Percentiles rank a stretch among this genome's conserved stretches.
phyloP scores from a whole-genome alignment of 257 asterid genomes.

The Penstemon eatonii region DNA sequence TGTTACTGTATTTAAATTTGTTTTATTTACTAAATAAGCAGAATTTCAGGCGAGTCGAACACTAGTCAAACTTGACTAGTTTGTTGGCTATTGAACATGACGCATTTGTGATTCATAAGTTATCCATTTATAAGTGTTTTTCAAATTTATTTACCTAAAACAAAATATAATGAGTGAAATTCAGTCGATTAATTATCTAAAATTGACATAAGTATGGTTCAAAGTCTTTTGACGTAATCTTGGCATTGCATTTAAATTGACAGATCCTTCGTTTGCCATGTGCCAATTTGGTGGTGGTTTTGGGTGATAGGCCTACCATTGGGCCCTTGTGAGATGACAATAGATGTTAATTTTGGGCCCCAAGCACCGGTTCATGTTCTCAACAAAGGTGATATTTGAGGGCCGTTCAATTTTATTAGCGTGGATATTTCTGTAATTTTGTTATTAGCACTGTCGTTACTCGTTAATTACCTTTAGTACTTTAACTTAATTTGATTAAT shows the following conservation, averaged over 20 bases:
- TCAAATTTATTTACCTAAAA: no score
- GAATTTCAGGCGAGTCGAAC: no score
- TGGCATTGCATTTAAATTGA: no score
- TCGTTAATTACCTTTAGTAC: not conserved
- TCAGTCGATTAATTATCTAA: no score
- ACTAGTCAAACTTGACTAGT: no score
- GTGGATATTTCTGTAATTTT: not conserved
- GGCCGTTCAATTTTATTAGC: not conserved
- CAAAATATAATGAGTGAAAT: no score
- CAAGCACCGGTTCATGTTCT: constrained; percentile 18
- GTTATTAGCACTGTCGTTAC: not conserved
- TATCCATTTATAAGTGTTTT: not conserved
- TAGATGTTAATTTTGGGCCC: constrained; percentile 33
- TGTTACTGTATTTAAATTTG: no score
- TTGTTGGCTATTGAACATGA: not conserved
- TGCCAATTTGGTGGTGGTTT: constrained; percentile 31
- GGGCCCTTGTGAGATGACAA: constrained; percentile 33
- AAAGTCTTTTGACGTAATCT: not conserved
- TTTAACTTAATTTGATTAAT: not conserved
- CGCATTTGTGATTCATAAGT: not conserved
- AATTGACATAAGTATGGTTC: not conserved
- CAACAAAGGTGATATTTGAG: constrained; percentile 1
- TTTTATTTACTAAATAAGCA: no score
- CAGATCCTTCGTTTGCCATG: constrained; percentile 34
- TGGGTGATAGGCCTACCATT: constrained; percentile 31